Conservation (phyloP, 257 asterid genomes). For the Capsicum chinense region DNA sequence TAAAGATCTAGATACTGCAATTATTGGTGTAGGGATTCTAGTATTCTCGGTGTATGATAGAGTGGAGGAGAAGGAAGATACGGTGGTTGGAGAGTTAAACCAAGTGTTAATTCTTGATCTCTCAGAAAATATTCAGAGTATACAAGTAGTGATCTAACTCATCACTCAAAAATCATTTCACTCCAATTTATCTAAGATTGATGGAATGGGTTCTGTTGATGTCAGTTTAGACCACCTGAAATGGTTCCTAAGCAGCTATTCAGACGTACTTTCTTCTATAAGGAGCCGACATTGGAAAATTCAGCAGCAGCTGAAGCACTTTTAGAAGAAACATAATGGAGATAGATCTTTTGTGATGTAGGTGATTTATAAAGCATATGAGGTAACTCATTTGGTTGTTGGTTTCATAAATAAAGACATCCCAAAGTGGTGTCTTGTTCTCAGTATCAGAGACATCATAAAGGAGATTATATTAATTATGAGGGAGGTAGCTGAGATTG, state of each 20-base stretch:
- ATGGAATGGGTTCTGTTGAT: neutral
- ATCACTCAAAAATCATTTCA: neutral
- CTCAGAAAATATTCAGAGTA: neutral
- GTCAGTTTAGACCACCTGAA: neutral
- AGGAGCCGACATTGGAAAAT: neutral
- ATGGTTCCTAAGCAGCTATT: neutral
- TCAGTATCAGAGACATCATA: slow-evolving; percentile 10
- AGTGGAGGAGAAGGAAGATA: neutral
- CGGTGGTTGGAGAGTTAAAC: neutral
- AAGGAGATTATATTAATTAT: neutral
- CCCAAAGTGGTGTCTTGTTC: slow-evolving; percentile 27
- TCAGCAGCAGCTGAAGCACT: neutral
- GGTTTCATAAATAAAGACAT: slow-evolving; percentile 22
- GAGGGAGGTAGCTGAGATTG: neutral
- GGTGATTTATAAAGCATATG: slow-evolving; percentile 30
- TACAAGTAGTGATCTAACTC: neutral
- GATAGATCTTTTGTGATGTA: neutral
- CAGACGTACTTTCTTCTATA: neutral
- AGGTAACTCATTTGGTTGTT: slow-evolving; percentile 31
- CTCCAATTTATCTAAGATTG: neutral
- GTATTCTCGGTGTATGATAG: neutral
- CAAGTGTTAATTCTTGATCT: neutral
- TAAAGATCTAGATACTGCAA: neutral
- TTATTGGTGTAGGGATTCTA: neutral
- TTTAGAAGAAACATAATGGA: neutral